phyloP scores from a whole-genome alignment of 2,329 filamentous ascomycete species.

The Ilyonectria destructans region DNA sequence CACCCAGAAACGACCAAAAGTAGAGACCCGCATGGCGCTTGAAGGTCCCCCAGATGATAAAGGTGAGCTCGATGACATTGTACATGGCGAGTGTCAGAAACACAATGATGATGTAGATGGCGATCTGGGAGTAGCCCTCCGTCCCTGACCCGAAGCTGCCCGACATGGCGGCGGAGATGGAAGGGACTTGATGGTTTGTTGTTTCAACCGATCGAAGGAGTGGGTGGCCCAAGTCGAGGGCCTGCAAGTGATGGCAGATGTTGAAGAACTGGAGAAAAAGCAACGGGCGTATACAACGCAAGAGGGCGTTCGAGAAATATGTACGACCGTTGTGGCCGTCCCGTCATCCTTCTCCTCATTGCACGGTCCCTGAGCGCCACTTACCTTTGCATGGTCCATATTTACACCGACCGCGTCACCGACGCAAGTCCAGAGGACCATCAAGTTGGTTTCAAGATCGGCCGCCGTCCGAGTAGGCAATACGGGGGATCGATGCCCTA shows the following conservation, averaged over 20 bases:
- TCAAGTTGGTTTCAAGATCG: no score
- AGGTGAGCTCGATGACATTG: constrained; percentile 56
- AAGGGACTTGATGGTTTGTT: background rate
- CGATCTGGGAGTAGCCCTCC: constrained; percentile 37
- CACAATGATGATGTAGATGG: constrained; percentile 48
- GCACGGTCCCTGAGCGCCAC: background rate
- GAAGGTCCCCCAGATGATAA: constrained; percentile 57
- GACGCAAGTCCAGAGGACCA: background rate
- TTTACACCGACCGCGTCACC: background rate
- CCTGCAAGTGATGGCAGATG: background rate
- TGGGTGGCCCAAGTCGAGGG: background rate
- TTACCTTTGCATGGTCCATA: background rate
- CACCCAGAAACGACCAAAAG: constrained; percentile 58
- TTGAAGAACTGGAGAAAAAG: background rate
- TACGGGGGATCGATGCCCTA: background rate
- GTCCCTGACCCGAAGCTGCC: constrained; percentile 46
- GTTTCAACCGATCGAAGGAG: background rate
- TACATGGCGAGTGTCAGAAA: constrained; percentile 54
- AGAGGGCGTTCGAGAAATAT: background rate
- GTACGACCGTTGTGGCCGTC: background rate
- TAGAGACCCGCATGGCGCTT: constrained; percentile 55
- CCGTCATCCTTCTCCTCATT: background rate
- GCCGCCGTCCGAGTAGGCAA: background rate
- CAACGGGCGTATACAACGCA: background rate
- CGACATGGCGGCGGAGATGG: constrained; percentile 29